Conservation (phyloP, 192 early-diverging fungal genomes). For the Entomortierella chlamydospora region DNA sequence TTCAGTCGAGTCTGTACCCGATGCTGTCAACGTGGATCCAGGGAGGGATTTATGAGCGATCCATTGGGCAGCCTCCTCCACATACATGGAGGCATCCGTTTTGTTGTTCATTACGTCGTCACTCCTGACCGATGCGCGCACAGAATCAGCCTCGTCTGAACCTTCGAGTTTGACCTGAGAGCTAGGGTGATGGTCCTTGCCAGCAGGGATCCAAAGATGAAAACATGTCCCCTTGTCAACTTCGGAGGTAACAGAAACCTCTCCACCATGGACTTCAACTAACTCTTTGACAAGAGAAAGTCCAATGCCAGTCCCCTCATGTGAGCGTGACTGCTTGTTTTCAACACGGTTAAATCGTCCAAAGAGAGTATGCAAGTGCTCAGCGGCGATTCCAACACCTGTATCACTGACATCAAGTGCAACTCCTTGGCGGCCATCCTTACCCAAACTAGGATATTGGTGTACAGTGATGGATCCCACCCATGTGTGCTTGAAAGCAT, state of each 20-base stretch:
- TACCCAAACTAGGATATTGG: conserved; percentile 56
- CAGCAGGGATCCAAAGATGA: conserved; percentile 61
- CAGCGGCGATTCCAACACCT: conserved; percentile 63
- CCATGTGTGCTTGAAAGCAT: conserved; percentile 63
- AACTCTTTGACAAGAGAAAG: conserved; percentile 67
- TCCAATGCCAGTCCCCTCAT: conserved; percentile 73
- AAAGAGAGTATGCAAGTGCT: conserved; percentile 62
- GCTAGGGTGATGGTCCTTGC: conserved; percentile 58
- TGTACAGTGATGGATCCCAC: conserved; percentile 60
- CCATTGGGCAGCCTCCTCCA: conserved; percentile 47
- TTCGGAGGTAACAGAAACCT: conserved; percentile 49
- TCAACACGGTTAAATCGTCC: conserved; percentile 73
- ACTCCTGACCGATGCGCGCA: neutral
- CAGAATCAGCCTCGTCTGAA: neutral
- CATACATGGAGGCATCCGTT: conserved; percentile 37
- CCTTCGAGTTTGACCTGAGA: conserved; percentile 50
- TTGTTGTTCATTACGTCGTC: conserved; percentile 41
- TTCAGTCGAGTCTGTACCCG: conserved; percentile 50
- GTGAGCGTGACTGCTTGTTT: conserved; percentile 60
- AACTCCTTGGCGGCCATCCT: conserved; percentile 50
- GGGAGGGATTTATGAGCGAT: conserved; percentile 43
- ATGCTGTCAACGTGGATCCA: conserved; percentile 31
- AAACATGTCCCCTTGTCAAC: conserved; percentile 64
- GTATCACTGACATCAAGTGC: conserved; percentile 47
- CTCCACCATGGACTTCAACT: conserved; percentile 64